These are phyloP conservation scores for Xylariaceae sp. DNA, from an alignment of 2,329 filamentous ascomycete genomes.

Conservation along the genomic window DNA sequence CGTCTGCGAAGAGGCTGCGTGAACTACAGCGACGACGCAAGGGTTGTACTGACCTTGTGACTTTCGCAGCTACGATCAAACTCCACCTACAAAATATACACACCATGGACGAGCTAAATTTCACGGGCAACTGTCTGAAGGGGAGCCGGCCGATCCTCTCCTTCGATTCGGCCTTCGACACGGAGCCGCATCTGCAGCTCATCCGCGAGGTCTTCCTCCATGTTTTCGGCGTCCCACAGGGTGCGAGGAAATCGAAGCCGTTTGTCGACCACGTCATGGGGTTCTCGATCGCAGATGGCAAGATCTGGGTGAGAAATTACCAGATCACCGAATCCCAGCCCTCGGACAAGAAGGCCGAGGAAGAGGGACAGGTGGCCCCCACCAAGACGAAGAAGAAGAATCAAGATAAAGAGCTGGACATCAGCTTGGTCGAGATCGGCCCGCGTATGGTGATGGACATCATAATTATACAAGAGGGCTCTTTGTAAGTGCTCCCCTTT, in stretches of 20 bases:
- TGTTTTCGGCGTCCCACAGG: conserved; percentile 85
- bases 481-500: no score
- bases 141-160: conserved; percentile 85
- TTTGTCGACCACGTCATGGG: conserved; percentile 94
- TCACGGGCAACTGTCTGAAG: conserved; percentile 94
- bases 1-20: conserved; percentile 17
- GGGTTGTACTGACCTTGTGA: no score
- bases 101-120: conserved; percentile 63
- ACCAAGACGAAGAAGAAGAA: conserved; percentile 31
- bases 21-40: background rate
- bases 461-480: conserved; percentile 85
- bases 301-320: conserved; percentile 94
- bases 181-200: conserved; percentile 68
- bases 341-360: conserved; percentile 40
- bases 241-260: conserved; percentile 82
- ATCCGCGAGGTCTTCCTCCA: conserved; percentile 88
- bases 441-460: conserved; percentile 89
- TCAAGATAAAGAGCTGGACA: conserved; percentile 56
- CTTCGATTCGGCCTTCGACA: conserved; percentile 83
- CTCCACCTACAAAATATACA: conserved; percentile 68
- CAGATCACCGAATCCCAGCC: conserved; percentile 79
- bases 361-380: conserved; percentile 25
- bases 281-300: conserved; percentile 84
- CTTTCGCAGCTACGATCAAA: conserved; percentile 21
- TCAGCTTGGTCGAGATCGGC: conserved; percentile 86